phyloP scores from a whole-genome alignment of 768 basidiomycete genomes.

The Pleurotus tuoliensis region DNA sequence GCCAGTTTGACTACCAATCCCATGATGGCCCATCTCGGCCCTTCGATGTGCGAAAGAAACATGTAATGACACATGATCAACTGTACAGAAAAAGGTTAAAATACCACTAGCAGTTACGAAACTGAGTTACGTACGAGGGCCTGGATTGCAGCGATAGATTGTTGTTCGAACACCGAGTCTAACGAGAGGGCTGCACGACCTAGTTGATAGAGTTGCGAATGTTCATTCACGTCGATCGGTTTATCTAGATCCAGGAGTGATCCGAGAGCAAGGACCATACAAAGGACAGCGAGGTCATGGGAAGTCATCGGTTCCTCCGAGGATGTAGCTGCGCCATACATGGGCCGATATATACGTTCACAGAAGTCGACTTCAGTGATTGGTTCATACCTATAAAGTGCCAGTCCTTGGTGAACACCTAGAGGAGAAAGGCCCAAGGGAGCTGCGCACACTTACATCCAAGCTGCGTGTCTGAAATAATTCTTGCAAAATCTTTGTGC shows the following conservation, averaged over 20 bases:
- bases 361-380: slow-evolving; percentile 56
- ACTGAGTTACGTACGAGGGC: slow-evolving; percentile 45
- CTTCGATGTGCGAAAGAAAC: slow-evolving; percentile 49
- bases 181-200: slow-evolving; percentile 56
- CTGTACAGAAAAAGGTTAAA: slow-evolving; percentile 24
- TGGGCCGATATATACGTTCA: slow-evolving; percentile 44
- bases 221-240: slow-evolving; percentile 49
- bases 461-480: slow-evolving; percentile 66
- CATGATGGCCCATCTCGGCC: slow-evolving; percentile 67
- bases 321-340: slow-evolving; percentile 43
- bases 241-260: slow-evolving; percentile 56
- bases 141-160: slow-evolving; percentile 59
- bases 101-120: too few species aligned
- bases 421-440: too few species aligned
- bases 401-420: not conserved
- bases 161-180: slow-evolving; percentile 63
- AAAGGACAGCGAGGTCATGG: slow-evolving; percentile 57
- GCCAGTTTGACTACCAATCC: slow-evolving; percentile 68
- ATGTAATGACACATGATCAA: slow-evolving; percentile 54
- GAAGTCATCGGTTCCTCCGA: slow-evolving; percentile 38
- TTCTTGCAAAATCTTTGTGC: slow-evolving; percentile 41
- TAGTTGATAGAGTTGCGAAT: slow-evolving; percentile 58
- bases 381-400: slow-evolving; percentile 54
- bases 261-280: slow-evolving; percentile 62
- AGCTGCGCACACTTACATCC: slow-evolving; percentile 42